Percentiles rank a stretch among this genome's conserved stretches.
Conservation (phyloP, 805 yeast species). For the Teunomyces atbi region DNA sequence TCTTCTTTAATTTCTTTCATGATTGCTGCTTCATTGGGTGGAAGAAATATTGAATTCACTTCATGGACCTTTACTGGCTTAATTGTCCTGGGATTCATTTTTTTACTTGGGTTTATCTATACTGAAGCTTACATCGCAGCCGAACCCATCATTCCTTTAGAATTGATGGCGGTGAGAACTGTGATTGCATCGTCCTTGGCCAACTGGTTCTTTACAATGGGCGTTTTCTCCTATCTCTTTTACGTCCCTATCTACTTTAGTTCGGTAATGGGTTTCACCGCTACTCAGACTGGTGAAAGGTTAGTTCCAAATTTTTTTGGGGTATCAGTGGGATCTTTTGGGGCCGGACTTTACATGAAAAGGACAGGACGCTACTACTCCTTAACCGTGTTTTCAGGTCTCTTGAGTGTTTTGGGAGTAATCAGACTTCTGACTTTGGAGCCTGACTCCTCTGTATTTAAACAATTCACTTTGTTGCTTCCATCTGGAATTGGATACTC, state of each 20-base stretch:
- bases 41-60: constrained; percentile 50
- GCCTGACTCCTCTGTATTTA: constrained; percentile 27
- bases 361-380: constrained; percentile 69
- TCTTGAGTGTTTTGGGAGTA: constrained; percentile 49
- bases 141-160: constrained; percentile 69
- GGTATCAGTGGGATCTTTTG: constrained; percentile 63
- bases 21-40: constrained; percentile 66
- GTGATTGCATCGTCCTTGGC: constrained; percentile 63
- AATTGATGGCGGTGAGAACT: constrained; percentile 56
- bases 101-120: constrained; percentile 44
- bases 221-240: constrained; percentile 59
- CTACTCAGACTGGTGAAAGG: constrained; percentile 58
- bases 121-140: constrained; percentile 51
- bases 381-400: constrained; percentile 41
- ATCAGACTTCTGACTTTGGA: constrained; percentile 29
- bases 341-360: constrained; percentile 66
- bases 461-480: constrained; percentile 45
- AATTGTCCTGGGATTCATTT: constrained; percentile 29
- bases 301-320: constrained; percentile 67
- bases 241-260: constrained; percentile 69
- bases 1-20: constrained; percentile 55
- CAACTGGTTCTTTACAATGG: constrained; percentile 72
- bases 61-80: constrained; percentile 39
- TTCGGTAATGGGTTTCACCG: constrained; percentile 50
- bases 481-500: constrained; percentile 69